A percentile compares a stretch with the other conserved stretches of the same genome.
Conservation (phyloP, 345 rosid species). For the Cardamine resedifolia region DNA sequence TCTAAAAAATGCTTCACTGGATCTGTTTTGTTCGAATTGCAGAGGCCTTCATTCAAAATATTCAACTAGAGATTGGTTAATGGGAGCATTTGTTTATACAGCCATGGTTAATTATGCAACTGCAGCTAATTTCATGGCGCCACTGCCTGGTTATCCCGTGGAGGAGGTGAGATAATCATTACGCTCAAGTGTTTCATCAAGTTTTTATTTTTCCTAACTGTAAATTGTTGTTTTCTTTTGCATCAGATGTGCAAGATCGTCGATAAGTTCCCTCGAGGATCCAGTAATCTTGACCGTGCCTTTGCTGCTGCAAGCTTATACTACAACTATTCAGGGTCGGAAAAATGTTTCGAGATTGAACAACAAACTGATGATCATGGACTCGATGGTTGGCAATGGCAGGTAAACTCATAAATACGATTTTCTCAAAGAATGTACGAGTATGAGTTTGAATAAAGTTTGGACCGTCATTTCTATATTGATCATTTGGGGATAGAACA, state of each 20-base stretch:
- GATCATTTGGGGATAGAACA: not conserved
- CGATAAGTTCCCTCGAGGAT: constrained; percentile 49
- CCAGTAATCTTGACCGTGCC: constrained; percentile 55
- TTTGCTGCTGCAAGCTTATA: constrained; percentile 79
- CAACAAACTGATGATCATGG: constrained; percentile 58
- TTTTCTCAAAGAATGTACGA: not conserved
- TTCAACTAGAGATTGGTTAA: constrained; percentile 56
- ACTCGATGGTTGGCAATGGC: constrained; percentile 73
- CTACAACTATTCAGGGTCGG: constrained; percentile 58
- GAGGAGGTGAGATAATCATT: constrained; percentile 43
- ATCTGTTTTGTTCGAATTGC: not conserved
- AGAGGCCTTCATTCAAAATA: constrained; percentile 51
- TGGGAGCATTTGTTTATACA: constrained; percentile 56
- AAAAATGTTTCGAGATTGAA: constrained; percentile 67
- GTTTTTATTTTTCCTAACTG: not conserved
- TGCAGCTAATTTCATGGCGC: constrained; percentile 72
- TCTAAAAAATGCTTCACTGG: not conserved
- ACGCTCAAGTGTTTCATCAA: not conserved
- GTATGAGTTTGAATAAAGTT: not conserved
- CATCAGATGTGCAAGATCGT: constrained; percentile 78
- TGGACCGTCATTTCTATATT: not conserved
- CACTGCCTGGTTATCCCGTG: constrained; percentile 73
- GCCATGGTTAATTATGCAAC: constrained; percentile 87
- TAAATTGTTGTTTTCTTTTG: not conserved
- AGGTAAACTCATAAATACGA: constrained; percentile 43